phyloP scores from a whole-genome alignment of 2,329 filamentous ascomycete genomes.

The Arthrobotrys musiformis region DNA sequence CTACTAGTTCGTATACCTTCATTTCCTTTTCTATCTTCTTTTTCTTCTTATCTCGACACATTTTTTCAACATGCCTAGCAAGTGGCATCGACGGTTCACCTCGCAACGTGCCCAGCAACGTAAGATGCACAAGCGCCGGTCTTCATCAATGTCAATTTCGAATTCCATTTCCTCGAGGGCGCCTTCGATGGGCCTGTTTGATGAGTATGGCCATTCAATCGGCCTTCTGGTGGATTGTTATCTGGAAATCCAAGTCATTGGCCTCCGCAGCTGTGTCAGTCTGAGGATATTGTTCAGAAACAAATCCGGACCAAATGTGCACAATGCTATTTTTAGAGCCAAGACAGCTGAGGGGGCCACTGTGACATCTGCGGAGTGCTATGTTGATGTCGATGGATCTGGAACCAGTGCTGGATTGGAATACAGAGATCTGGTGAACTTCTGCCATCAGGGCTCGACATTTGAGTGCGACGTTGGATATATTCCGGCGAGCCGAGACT shows the following conservation, averaged over 20 bases:
- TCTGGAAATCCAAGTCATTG: slow-evolving; percentile 37
- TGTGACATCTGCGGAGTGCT: slow-evolving; percentile 51
- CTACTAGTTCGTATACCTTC: slow-evolving; percentile 6
- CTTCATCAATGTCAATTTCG: slow-evolving; percentile 34
- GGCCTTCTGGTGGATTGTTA: slow-evolving; percentile 48
- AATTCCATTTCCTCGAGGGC: slow-evolving; percentile 14
- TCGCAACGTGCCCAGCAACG: slow-evolving; percentile 52
- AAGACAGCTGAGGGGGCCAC: slow-evolving; percentile 17
- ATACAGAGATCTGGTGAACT: slow-evolving; percentile 29
- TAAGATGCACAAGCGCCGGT: slow-evolving; percentile 45
- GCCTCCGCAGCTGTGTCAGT: slow-evolving; percentile 37
- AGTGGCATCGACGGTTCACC: slow-evolving; percentile 52
- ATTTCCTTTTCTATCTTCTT: slow-evolving; percentile 7
- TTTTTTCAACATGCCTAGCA: slow-evolving; percentile 52
- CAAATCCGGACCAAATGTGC: slow-evolving; percentile 24
- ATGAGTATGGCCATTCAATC: slow-evolving; percentile 45
- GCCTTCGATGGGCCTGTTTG: slow-evolving; percentile 44
- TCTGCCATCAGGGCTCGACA: slow-evolving; percentile 32
- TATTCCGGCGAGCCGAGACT: slow-evolving; percentile 33
- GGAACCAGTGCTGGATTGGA: slow-evolving; percentile 17
- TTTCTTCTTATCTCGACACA: slow-evolving; percentile 37
- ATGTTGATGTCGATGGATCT: slow-evolving; percentile 36
- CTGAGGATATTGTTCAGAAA: slow-evolving; percentile 51
- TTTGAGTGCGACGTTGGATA: slow-evolving; percentile 45
- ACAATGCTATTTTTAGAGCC: slow-evolving; percentile 40